Evolutionary conservation across 345 rosid species (phyloP).

Genomic region (Citrus reticulata): DNA sequence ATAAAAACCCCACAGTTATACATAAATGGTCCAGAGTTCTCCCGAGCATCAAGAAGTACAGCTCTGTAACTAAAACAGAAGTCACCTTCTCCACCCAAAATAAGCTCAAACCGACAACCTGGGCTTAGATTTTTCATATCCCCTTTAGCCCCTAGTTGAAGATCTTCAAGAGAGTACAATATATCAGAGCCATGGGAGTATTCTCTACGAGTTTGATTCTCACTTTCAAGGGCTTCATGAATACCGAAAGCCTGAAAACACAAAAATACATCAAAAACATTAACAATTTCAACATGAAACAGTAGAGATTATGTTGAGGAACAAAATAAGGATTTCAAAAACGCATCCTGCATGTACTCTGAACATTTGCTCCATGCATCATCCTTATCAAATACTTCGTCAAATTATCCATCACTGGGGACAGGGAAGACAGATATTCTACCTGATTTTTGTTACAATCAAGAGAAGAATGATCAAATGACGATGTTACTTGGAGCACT

Average conservation of each 20-base stretch:
- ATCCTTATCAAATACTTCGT: neutral
- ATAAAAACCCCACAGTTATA: slow-evolving; percentile 79
- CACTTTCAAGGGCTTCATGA: slow-evolving; percentile 66
- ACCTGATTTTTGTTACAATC: slow-evolving; percentile 57
- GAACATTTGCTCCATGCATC: neutral
- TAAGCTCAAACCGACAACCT: slow-evolving; percentile 62
- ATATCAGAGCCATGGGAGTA: slow-evolving; percentile 59
- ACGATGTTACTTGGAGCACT: slow-evolving; percentile 47
- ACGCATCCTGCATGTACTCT: neutral
- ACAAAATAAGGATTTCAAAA: neutral
- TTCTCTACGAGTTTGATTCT: slow-evolving; percentile 65
- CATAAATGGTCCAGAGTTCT: slow-evolving; percentile 37
- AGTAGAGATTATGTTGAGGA: slow-evolving; percentile 4
- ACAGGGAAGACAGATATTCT: neutral
- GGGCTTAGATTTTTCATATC: slow-evolving; percentile 44
- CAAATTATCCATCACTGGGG: neutral
- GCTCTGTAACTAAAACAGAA: slow-evolving; percentile 68
- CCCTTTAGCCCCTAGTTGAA: slow-evolving; percentile 67
- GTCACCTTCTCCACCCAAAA: slow-evolving; percentile 48
- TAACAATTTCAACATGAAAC: slow-evolving; percentile 8
- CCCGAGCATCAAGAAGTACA: slow-evolving; percentile 73
- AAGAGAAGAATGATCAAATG: slow-evolving; percentile 41
- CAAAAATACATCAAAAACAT: slow-evolving; percentile 13
- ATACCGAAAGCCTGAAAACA: slow-evolving; percentile 61
- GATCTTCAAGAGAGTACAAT: slow-evolving; percentile 72